These are phyloP conservation scores for Pythium monospermum DNA, from an alignment of 352 stramenopile species.

Conservation along the genomic window DNA sequence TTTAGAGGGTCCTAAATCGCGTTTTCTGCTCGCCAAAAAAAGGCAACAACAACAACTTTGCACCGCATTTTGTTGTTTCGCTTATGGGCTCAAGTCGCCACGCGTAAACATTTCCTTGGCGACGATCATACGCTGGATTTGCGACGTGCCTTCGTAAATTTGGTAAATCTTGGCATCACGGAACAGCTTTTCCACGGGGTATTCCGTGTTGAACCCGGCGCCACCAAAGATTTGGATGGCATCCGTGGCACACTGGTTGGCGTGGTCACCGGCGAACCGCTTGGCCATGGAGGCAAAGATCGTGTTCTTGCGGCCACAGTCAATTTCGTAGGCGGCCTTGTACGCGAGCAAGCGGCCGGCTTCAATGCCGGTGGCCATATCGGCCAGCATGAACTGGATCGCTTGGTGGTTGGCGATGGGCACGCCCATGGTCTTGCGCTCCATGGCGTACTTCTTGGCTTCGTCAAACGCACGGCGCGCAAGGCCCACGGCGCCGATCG, in stretches of 20 bases:
- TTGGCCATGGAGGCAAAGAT: slow-evolving; percentile 91
- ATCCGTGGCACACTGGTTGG: slow-evolving; percentile 82
- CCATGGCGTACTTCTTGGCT: slow-evolving; percentile 78
- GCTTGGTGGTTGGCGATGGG: slow-evolving; percentile 85
- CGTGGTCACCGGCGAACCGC: slow-evolving; percentile 83
- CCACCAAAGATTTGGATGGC: slow-evolving; percentile 90
- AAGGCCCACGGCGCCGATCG: slow-evolving; percentile 81
- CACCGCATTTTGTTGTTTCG: background rate
- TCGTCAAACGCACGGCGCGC: slow-evolving; percentile 87
- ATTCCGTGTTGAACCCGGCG: slow-evolving; percentile 89
- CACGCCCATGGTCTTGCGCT: slow-evolving; percentile 86
- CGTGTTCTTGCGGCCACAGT: slow-evolving; percentile 87
- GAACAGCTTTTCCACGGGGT: slow-evolving; percentile 91
- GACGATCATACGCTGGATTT: slow-evolving; percentile 91
- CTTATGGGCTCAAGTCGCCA: slow-evolving; percentile 59
- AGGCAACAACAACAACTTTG: too few species aligned
- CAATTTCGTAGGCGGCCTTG: slow-evolving; percentile 87
- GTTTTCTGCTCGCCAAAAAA: too few species aligned
- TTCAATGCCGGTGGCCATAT: slow-evolving; percentile 90
- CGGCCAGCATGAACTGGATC: slow-evolving; percentile 88
- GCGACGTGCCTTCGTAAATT: slow-evolving; percentile 91
- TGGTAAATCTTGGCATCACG: slow-evolving; percentile 90
- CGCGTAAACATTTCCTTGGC: slow-evolving; percentile 83
- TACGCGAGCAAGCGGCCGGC: slow-evolving; percentile 79
- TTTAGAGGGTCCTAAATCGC: background rate